A percentile compares a stretch with the other conserved stretches of the same genome.
Conservation (phyloP, 768 basidiomycete species). For the Steccherinum ochraceum region DNA sequence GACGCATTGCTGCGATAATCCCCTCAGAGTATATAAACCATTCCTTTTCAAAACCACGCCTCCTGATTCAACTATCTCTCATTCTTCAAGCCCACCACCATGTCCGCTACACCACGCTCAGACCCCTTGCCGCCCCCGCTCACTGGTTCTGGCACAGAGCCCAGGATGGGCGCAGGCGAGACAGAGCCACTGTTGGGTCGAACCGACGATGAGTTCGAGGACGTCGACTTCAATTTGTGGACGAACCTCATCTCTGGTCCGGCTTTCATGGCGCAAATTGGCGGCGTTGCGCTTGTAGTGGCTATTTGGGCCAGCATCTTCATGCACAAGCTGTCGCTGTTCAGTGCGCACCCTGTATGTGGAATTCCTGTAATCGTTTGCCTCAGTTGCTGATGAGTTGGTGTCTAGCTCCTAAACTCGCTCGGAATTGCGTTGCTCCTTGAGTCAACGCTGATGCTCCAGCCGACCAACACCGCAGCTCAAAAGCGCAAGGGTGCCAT, state of each 20-base stretch:
- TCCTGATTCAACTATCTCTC: not conserved
- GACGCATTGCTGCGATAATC: not conserved
- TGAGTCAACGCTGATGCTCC: not conserved
- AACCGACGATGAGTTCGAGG: not conserved
- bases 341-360: not conserved
- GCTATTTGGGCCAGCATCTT: not conserved
- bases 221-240: not conserved
- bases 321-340: not conserved
- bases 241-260: not conserved
- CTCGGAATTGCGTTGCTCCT: not conserved
- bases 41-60: not conserved
- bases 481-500: not conserved
- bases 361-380: not conserved
- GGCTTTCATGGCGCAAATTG: not conserved
- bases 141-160: not conserved
- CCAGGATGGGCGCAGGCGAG: not conserved
- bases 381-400: not conserved
- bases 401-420: not conserved
- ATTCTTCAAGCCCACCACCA: not conserved
- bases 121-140: not conserved
- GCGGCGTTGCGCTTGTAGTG: conserved; percentile 1
- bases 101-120: not conserved
- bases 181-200: not conserved
- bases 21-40: not conserved
- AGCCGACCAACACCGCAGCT: not conserved